Evolutionary conservation across 2,329 filamentous ascomycete genomes (phyloP), one percentile per base, ranked within the genome.

Genomic region (Aureobasidium sp.): DNA sequence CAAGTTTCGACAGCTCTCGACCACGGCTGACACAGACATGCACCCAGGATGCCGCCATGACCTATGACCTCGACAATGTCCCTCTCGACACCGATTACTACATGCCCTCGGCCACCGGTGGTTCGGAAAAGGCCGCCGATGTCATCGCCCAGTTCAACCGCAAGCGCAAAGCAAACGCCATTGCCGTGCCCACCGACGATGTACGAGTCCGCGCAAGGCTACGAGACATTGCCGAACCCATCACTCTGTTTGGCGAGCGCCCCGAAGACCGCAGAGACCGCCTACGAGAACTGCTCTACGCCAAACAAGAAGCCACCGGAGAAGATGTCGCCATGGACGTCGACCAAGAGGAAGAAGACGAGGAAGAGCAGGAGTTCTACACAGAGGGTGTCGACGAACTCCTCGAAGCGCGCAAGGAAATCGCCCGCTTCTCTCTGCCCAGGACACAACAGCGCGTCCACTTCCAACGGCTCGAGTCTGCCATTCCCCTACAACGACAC

Each of bases 131-230:
- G 72, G 90, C 90, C 3, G 92, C 90, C 2, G 90, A 89, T 15
- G 86, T 96, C 59, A 78, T 95, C 21, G 87, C 84, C 35, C 92
- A 97, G 71, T 94, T 99, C 74, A 88, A 91, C 69, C 89, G 93
- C 63, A 96, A 96, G 75, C 85, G 91, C 69, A 84, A 90, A 69
- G 92, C 91, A 11, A 91, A 91, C 19, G 88, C 88, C 11, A 89
- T 97, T 67, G 87, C 89, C 13, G 94, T 99, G 3, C 94, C 93
- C 0, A 99, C 95, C 59, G 92, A 96, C 72, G 94, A 99, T 78
- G 86, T 83, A 63, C 85, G 89, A 68, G 92, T 99, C 50, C 88
- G 91, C 63, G 80, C 85, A 38, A 85, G 84, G 65, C 81, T 97
- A 62, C 85, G 94, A 65, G 88, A 94, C 68, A 81, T 96, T 64